Conservation (phyloP, 257 asterid species). For the Solanum neorickii region DNA sequence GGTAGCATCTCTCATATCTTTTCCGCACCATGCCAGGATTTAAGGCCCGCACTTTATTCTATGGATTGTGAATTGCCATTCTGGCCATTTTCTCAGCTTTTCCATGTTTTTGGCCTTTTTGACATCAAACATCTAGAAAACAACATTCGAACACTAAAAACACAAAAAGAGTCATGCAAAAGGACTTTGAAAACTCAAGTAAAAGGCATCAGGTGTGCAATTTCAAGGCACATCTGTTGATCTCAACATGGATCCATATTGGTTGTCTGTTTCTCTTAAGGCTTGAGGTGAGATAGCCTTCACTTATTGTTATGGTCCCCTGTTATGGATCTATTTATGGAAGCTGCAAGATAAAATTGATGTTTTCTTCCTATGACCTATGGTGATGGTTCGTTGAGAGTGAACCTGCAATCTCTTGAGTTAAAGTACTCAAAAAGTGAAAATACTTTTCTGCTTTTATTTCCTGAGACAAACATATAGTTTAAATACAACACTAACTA, state of each 20-base stretch:
- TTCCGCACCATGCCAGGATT: background rate
- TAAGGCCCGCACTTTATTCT: background rate
- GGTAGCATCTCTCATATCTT: background rate
- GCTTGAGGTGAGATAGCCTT: background rate
- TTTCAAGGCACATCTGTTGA: background rate
- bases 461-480: too few species aligned
- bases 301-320: background rate
- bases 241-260: background rate
- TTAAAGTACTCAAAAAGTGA: too few species aligned
- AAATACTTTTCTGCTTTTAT: too few species aligned
- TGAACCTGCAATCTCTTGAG: too few species aligned
- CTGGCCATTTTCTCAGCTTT: background rate
- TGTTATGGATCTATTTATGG: too few species aligned
- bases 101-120: background rate
- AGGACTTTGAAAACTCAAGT: background rate
- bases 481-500: too few species aligned
- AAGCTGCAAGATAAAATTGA: too few species aligned
- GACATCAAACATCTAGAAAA: background rate
- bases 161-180: background rate
- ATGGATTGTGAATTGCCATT: background rate
- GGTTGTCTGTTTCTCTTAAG: background rate
- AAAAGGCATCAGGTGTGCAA: background rate
- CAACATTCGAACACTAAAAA: background rate
- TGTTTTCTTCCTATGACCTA: too few species aligned
- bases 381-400: too few species aligned